Evolutionary conservation across 441 rosid species (phyloP).

Genomic region (Raphanus hybrid): DNA sequence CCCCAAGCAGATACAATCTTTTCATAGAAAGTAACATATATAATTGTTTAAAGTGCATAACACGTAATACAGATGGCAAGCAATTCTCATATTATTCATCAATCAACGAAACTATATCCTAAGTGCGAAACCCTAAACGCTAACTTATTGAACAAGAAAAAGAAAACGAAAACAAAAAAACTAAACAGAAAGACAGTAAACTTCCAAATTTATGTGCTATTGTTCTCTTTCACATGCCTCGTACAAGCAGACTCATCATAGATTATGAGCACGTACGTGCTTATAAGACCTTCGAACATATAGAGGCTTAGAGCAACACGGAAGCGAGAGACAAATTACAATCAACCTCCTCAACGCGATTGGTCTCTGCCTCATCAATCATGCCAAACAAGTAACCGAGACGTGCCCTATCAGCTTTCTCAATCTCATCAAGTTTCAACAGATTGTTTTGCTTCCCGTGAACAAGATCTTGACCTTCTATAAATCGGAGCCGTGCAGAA

Average conservation of each 20-base stretch:
- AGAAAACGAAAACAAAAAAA: neutral
- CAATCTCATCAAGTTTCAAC: slow-evolving; percentile 6
- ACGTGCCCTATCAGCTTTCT: slow-evolving; percentile 26
- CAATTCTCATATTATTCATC: neutral
- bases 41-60: neutral
- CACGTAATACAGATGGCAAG: neutral
- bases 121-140: neutral
- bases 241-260: neutral
- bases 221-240: neutral
- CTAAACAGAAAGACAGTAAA: neutral
- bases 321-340: neutral
- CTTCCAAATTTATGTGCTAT: neutral
- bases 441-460: slow-evolving; percentile 4
- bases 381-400: slow-evolving; percentile 7
- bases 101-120: neutral
- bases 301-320: neutral
- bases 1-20: neutral
- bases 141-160: neutral
- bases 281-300: neutral
- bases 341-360: neutral
- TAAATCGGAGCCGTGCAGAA: slow-evolving; percentile 15
- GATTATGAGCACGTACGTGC: neutral
- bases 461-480: slow-evolving; percentile 9
- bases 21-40: neutral
- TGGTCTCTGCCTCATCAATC: neutral